Evolutionary conservation across 2,329 filamentous ascomycete genomes (phyloP).

Genomic region (Hymenoscyphus linearis): DNA sequence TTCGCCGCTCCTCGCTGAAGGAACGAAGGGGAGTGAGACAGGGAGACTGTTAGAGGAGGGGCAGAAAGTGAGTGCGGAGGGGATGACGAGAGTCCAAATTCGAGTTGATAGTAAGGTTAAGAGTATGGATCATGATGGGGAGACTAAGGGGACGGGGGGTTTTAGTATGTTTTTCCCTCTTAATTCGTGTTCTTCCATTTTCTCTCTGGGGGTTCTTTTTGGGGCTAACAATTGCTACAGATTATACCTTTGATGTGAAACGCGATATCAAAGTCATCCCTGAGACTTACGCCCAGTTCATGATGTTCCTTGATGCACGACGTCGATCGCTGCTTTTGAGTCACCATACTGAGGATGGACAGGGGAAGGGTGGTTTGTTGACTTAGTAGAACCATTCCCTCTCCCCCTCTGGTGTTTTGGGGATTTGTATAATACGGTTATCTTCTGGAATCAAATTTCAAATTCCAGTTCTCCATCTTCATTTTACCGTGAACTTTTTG

Average conservation of each 20-base stretch:
- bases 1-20: conserved; percentile 39
- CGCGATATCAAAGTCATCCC: conserved; percentile 63
- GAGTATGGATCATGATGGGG: conserved; percentile 59
- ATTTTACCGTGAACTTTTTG: too few relatives aligned
- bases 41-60: background rate
- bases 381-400: too few relatives aligned
- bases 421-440: too few relatives aligned
- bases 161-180: conserved; percentile 40
- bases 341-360: conserved; percentile 2
- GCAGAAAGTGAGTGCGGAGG: conserved; percentile 31
- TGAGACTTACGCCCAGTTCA: conserved; percentile 34
- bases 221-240: conserved; percentile 1
- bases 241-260: conserved; percentile 65
- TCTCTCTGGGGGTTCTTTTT: background rate
- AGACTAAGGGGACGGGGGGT: conserved; percentile 61
- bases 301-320: conserved; percentile 36
- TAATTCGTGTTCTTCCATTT: background rate
- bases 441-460: too few relatives aligned
- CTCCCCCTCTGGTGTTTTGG: too few relatives aligned
- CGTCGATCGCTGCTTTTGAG: conserved; percentile 24
- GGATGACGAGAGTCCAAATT: conserved; percentile 59
- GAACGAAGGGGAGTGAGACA: conserved; percentile 18
- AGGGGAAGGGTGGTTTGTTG: conserved; percentile 15
- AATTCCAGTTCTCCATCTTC: too few relatives aligned
- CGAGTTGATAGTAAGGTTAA: conserved; percentile 64